phyloP scores from a whole-genome alignment of 2,329 filamentous ascomycete species.

The Endothia cerciana region DNA sequence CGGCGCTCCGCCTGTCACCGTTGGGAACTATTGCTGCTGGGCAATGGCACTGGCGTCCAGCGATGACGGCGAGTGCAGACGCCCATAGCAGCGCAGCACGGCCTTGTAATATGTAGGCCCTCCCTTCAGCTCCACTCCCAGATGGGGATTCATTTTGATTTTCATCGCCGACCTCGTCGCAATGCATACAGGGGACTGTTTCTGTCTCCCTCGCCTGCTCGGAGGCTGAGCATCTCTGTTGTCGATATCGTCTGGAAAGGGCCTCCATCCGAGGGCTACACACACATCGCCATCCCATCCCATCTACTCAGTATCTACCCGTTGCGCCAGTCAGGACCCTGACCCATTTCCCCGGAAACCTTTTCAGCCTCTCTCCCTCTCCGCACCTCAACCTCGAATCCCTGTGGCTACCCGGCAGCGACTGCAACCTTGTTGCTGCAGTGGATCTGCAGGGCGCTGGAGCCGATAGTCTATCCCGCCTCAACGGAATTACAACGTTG shows the following conservation, averaged over 20 bases:
- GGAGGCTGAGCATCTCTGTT: neutral
- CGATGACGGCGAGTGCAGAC: constrained; percentile 3
- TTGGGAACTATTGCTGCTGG: neutral
- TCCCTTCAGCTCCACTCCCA: neutral
- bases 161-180: constrained; percentile 8
- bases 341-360: neutral
- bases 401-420: neutral
- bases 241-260: neutral
- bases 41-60: neutral
- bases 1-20: neutral
- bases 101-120: constrained; percentile 4
- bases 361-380: neutral
- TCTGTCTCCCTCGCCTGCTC: neutral
- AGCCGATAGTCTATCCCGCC: neutral
- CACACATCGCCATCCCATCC: too few relatives aligned
- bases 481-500: constrained; percentile 13
- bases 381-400: neutral
- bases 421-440: constrained; percentile 1
- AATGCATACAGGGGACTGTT: neutral
- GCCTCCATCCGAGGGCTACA: too few relatives aligned
- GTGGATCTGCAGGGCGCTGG: constrained; percentile 10
- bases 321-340: neutral
- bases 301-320: too few relatives aligned
- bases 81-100: neutral
- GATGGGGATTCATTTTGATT: constrained; percentile 15